These are phyloP conservation scores for Vachellia pachyceras DNA, from an alignment of 306 rosid species.

Conservation along the genomic window DNA sequence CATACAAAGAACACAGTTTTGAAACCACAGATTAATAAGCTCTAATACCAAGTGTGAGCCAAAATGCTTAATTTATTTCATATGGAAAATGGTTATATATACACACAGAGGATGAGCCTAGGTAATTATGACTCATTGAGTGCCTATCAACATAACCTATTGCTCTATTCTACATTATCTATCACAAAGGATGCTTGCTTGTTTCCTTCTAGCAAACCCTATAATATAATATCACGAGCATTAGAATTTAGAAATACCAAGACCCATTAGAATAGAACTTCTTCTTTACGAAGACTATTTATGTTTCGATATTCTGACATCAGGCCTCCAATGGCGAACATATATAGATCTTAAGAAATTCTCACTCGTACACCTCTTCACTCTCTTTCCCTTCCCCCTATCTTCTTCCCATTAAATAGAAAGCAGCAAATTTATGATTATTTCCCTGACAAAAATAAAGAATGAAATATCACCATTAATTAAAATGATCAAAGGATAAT, in stretches of 20 bases:
- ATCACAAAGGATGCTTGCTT: neutral
- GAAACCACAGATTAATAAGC: no score
- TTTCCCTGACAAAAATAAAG: neutral
- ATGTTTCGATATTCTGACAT: no score
- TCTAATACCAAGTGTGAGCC: neutral
- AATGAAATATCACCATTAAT: neutral
- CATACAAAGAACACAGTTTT: no score
- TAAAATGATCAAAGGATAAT: neutral
- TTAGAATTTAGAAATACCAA: neutral
- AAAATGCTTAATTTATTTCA: neutral
- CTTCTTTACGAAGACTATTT: no score
- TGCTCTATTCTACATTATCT: neutral
- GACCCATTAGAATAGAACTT: neutral
- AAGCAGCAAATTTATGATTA: constrained; percentile 8
- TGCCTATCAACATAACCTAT: neutral
- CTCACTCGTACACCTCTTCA: neutral
- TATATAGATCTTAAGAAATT: no score
- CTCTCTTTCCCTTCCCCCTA: neutral
- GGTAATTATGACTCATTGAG: neutral
- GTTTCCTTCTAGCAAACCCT: neutral
- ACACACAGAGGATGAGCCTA: neutral
- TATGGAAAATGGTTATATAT: neutral
- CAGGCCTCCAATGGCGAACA: neutral
- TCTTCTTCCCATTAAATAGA: constrained; percentile 18
- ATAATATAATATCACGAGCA: neutral